phyloP scores from a whole-genome alignment of 306 rosid genomes.

The Quercus alba region DNA sequence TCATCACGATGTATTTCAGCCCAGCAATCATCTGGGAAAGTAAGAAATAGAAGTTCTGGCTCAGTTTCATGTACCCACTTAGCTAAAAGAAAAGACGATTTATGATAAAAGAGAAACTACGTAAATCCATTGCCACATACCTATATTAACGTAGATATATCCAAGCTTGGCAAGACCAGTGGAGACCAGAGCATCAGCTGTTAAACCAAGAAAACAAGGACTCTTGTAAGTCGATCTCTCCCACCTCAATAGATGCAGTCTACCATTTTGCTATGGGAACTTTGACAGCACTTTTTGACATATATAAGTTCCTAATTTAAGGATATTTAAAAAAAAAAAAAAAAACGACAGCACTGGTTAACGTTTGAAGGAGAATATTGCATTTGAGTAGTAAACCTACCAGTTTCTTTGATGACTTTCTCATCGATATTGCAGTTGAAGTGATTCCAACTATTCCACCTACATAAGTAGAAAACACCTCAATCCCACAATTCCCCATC shows the following conservation, averaged over 20 bases:
- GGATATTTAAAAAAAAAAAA: background rate
- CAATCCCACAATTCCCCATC: background rate
- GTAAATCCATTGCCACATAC: conserved; percentile 28
- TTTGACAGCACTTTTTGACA: background rate
- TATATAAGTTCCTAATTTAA: background rate
- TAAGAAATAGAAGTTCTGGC: background rate
- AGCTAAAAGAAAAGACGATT: background rate
- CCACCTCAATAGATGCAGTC: background rate
- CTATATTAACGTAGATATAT: conserved; percentile 79
- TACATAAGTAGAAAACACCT: conserved; percentile 15
- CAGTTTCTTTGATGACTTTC: conserved; percentile 65
- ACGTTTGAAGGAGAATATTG: background rate
- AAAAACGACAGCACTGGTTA: too few species aligned
- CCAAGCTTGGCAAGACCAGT: conserved; percentile 92
- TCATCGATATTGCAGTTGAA: conserved; percentile 71
- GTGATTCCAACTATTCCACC: conserved; percentile 99
- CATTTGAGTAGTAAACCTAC: conserved; percentile 28
- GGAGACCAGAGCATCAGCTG: conserved; percentile 90
- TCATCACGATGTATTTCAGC: conserved; percentile 75
- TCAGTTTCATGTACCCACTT: conserved; percentile 1
- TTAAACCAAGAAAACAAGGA: conserved; percentile 11
- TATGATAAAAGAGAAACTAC: background rate
- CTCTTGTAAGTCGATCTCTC: conserved; percentile 1
- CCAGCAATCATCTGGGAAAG: conserved; percentile 90
- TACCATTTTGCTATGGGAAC: background rate